These are phyloP conservation scores for Datura wrightii DNA, from an alignment of 257 asterid genomes.

Conservation along the genomic window DNA sequence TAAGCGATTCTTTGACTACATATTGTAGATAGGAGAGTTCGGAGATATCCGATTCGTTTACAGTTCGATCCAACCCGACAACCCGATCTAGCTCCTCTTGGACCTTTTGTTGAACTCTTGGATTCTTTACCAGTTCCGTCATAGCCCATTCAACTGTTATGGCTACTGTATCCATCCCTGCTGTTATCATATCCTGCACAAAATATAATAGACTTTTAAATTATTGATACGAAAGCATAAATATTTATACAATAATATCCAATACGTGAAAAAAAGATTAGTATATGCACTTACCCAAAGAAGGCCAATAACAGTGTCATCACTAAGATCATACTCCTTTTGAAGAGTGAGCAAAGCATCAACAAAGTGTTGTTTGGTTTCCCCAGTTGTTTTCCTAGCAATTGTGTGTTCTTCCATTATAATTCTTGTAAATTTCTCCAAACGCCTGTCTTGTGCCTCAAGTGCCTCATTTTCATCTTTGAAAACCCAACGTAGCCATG, in stretches of 20 bases:
- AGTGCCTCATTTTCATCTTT: slow-evolving; percentile 54
- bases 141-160: slow-evolving; percentile 82
- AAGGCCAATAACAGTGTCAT: slow-evolving; percentile 75
- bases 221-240: too few species aligned
- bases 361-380: slow-evolving; percentile 78
- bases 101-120: slow-evolving; percentile 79
- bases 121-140: slow-evolving; percentile 80
- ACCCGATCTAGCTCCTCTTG: slow-evolving; percentile 81
- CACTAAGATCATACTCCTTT: slow-evolving; percentile 68
- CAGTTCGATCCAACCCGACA: slow-evolving; percentile 55
- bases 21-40: slow-evolving; percentile 71
- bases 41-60: slow-evolving; percentile 70
- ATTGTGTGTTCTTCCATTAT: slow-evolving; percentile 87
- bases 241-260: too few species aligned
- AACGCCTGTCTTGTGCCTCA: slow-evolving; percentile 51
- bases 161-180: slow-evolving; percentile 88
- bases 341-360: slow-evolving; percentile 81
- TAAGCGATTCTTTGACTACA: slow-evolving; percentile 67
- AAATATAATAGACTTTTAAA: not conserved
- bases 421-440: slow-evolving; percentile 56
- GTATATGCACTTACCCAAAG: slow-evolving; percentile 63
- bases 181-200: slow-evolving; percentile 81
- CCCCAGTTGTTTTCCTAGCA: slow-evolving; percentile 64
- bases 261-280: too few species aligned
- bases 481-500: slow-evolving; percentile 66